phyloP scores from a whole-genome alignment of 129 eudicot species.

The Artemisia annua region DNA sequence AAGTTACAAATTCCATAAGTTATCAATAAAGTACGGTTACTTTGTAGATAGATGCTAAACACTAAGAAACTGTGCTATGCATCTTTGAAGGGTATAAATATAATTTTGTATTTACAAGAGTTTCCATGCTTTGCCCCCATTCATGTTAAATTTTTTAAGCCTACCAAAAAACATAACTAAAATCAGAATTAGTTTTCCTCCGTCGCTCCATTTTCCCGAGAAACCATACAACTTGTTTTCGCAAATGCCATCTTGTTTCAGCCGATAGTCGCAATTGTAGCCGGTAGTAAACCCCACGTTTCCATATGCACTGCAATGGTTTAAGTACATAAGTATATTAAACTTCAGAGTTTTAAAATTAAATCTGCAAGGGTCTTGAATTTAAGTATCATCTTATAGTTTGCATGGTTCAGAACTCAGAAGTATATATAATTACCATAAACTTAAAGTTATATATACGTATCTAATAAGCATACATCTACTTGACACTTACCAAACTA shows the following conservation, averaged over 20 bases:
- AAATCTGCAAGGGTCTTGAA: background rate
- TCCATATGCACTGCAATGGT: slow-evolving; percentile 73
- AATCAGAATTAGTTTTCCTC: slow-evolving; percentile 61
- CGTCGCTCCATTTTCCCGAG: slow-evolving; percentile 76
- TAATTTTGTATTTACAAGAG: slow-evolving; percentile 40
- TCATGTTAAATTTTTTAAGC: slow-evolving; percentile 74
- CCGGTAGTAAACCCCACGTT: slow-evolving; percentile 88
- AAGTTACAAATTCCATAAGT: no score
- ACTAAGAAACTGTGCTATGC: slow-evolving; percentile 3
- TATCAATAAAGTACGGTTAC: background rate
- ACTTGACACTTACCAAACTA: background rate
- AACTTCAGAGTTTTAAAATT: background rate
- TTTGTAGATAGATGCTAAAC: slow-evolving; percentile 8
- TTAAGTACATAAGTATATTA: background rate
- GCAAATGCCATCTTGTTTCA: slow-evolving; percentile 47
- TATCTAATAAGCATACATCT: background rate
- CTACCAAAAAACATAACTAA: slow-evolving; percentile 88
- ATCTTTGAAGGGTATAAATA: slow-evolving; percentile 14
- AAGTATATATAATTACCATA: no score
- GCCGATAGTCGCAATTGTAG: slow-evolving; percentile 58
- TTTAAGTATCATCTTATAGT: background rate
- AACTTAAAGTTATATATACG: no score
- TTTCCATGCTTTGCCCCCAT: slow-evolving; percentile 84
- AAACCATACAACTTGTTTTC: slow-evolving; percentile 71
- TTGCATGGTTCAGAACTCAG: no score